Evolutionary conservation across 2,329 filamentous ascomycete genomes (phyloP), one percentile per base, ranked within the genome.

Genomic region (Neocucurbitaria cava): DNA sequence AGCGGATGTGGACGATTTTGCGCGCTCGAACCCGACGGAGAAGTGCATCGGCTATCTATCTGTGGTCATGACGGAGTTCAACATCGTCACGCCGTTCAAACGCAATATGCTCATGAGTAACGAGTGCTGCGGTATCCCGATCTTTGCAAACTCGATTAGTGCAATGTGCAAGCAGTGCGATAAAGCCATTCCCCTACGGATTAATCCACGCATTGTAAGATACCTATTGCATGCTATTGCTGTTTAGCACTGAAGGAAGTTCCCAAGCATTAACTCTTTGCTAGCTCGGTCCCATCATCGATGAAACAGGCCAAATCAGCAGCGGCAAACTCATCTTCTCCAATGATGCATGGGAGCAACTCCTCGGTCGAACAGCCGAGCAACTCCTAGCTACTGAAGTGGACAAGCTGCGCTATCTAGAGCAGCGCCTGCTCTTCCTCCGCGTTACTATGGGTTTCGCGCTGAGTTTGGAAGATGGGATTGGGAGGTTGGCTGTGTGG

Each of bases 381-480:
- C 77, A 82, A 42, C 61, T 85, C 72, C 79, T 80, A 2, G 56
- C 54, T 8, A 65, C 74, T 20, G 54, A 71, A 11, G 54, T 68
- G 0, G 76, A 81, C 11, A 73, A 76, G 17, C 56, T 86, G n/a
- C 74, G 74, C 49, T 75, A 77, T 39, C 66, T 87, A 5, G 82
- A 87, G 59, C 78, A 82, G 57, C 73, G 81, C 3, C 62, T 87
- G 43, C 48, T 82, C 13, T 85, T 82, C 58, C 69, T 83, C 44
- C 77, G 84, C 15, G 62, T 85, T 8, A 85, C 81, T 15, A 58
- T 87, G 61, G 77, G 81, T 5, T 85, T 88, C 65, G 85, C 82
- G 1, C 83, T 85, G 81, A 77, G 76, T 17, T 68, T 76, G 8
- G 64, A 63, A 49, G 73, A 54, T 60, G 68, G 59, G 43, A 61